Evolutionary conservation across 169 alveolate species (phyloP).

Genomic region (Plasmodium falciparum): DNA sequence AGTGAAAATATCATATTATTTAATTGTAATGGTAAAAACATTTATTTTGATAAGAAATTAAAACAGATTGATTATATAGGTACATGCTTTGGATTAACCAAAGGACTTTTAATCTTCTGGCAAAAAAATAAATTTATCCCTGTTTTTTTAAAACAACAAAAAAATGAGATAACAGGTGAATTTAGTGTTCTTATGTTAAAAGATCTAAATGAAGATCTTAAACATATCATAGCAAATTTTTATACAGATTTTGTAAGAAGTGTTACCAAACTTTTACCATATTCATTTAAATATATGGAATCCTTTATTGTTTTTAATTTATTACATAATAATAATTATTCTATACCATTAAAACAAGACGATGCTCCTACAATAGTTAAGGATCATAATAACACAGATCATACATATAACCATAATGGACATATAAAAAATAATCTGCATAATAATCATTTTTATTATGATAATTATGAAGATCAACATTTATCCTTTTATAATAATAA

Average conservation of each 20-base stretch:
- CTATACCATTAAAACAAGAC: too few relatives aligned
- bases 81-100: constrained; percentile 97
- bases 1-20: constrained; percentile 26
- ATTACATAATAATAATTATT: constrained; percentile 17
- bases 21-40: constrained; percentile 57
- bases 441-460: constrained; percentile 31
- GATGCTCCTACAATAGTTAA: not conserved
- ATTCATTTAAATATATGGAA: constrained; percentile 31
- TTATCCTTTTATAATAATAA: constrained; percentile 27
- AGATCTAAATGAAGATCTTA: constrained; percentile 60
- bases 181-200: constrained; percentile 94
- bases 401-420: not conserved
- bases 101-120: constrained; percentile 96
- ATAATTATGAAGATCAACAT: constrained; percentile 1
- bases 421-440: not conserved
- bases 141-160: constrained; percentile 94
- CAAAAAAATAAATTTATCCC: constrained; percentile 93
- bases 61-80: constrained; percentile 95
- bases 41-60: constrained; percentile 77
- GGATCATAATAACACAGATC: not conserved
- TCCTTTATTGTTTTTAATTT: constrained; percentile 46
- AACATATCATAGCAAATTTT: constrained; percentile 33
- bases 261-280: constrained; percentile 31
- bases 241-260: constrained; percentile 44
- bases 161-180: constrained; percentile 98